These are phyloP conservation scores for Cafeteria roenbergensis DNA, from an alignment of 108 stramenopile genomes.

Conservation along the genomic window DNA sequence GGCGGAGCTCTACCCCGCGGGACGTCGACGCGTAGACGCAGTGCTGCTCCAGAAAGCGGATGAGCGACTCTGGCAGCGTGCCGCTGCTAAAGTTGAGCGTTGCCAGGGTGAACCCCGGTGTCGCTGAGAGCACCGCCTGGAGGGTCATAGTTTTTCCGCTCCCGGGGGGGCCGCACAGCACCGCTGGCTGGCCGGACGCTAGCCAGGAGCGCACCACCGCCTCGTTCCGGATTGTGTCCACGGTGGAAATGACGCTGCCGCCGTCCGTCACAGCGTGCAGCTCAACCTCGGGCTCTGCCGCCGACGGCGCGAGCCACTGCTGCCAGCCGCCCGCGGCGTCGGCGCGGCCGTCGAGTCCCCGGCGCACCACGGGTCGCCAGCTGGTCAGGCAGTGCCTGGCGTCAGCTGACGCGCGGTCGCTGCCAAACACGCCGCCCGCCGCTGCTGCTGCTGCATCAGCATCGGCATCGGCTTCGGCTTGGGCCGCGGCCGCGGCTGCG, in stretches of 20 bases:
- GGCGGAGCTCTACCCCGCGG: constrained; percentile 47
- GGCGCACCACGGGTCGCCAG: too few relatives aligned
- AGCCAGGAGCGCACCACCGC: constrained; percentile 89
- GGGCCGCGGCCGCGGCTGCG: too few relatives aligned
- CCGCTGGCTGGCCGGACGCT: constrained; percentile 62
- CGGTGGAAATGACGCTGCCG: constrained; percentile 83
- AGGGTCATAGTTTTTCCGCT: constrained; percentile 95
- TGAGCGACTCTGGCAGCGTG: constrained; percentile 81
- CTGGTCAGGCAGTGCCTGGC: too few relatives aligned
- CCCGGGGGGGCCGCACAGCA: constrained; percentile 95
- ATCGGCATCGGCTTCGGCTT: too few relatives aligned
- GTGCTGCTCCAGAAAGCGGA: constrained; percentile 82
- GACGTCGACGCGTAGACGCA: constrained; percentile 75
- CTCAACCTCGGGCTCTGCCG: too few relatives aligned
- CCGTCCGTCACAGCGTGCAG: constrained; percentile 52
- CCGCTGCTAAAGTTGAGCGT: constrained; percentile 82
- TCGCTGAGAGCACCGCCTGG: constrained; percentile 69
- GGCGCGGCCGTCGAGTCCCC: too few relatives aligned
- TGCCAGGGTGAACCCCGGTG: constrained; percentile 76
- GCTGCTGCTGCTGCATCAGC: too few relatives aligned
- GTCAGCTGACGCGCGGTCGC: too few relatives aligned
- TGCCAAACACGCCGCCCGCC: too few relatives aligned
- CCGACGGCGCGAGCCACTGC: too few relatives aligned
- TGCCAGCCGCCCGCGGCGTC: too few relatives aligned
- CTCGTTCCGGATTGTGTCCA: constrained; percentile 81